These are phyloP conservation scores for Saccharomyces hybrid DNA, from an alignment of 1,139 yeast genomes.

Conservation along the genomic window DNA sequence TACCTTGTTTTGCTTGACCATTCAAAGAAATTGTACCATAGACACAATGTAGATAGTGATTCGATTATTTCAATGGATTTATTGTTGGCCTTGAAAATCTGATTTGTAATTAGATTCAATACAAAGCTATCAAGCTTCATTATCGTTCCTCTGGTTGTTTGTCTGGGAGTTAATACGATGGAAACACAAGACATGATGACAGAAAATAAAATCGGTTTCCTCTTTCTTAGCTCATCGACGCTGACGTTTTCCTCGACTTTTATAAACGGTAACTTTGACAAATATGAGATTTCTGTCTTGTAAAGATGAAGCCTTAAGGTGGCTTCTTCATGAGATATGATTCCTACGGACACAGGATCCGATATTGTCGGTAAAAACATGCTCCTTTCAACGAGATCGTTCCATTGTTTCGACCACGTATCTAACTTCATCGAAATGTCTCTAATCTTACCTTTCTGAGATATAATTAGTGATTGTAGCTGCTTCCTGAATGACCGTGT, in stretches of 20 bases:
- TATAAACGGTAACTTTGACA: constrained; percentile 45
- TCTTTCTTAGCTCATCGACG: constrained; percentile 43
- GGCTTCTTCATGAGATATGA: constrained; percentile 47
- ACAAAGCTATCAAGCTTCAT: constrained; percentile 52
- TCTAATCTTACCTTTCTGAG: constrained; percentile 23
- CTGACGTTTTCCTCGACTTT: constrained; percentile 40
- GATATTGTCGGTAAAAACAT: constrained; percentile 16
- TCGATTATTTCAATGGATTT: constrained; percentile 65
- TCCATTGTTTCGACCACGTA: constrained; percentile 23
- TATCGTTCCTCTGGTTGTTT: constrained; percentile 33
- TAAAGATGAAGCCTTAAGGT: constrained; percentile 40
- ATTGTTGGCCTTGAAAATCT: constrained; percentile 62
- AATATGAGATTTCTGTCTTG: constrained; percentile 35
- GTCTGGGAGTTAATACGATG: constrained; percentile 35
- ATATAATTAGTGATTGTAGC: constrained; percentile 19
- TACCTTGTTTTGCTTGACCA: constrained; percentile 70
- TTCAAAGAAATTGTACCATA: constrained; percentile 85
- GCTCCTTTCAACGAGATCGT: constrained; percentile 18
- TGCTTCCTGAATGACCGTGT: constrained; percentile 22
- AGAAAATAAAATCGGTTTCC: constrained; percentile 55
- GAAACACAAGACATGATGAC: constrained; percentile 60
- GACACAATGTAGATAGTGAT: constrained; percentile 50
- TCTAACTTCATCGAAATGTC: constrained; percentile 17
- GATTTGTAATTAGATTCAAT: constrained; percentile 49
- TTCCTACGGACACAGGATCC: constrained; percentile 44